phyloP scores from a whole-genome alignment of 371 early-diverging fungal species.

The Mortierella sp. region DNA sequence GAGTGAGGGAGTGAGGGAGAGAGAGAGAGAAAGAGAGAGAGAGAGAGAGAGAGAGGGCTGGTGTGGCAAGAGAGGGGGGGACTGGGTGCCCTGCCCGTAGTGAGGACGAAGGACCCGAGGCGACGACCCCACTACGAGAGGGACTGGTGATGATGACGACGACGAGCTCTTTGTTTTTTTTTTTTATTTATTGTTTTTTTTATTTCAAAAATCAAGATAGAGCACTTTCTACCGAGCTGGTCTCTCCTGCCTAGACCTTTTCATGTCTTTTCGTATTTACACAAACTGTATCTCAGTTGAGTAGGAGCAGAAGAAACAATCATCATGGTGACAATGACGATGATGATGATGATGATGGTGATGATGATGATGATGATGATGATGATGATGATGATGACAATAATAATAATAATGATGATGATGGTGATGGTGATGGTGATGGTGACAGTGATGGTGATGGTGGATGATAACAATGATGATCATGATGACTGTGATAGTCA shows the following conservation, averaged over 20 bases:
- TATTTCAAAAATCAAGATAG: background rate
- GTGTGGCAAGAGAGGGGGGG: background rate
- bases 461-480: too few species aligned
- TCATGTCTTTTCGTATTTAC: background rate
- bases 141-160: constrained; percentile 9
- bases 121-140: background rate
- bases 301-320: too few species aligned
- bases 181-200: background rate
- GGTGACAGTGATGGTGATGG: constrained; percentile 2
- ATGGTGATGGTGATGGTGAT: constrained; percentile 2
- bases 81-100: constrained; percentile 7
- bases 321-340: background rate
- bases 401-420: too few species aligned
- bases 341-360: constrained; percentile 4
- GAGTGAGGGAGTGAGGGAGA: background rate
- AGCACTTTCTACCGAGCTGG: background rate
- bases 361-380: background rate
- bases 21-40: constrained; percentile 2
- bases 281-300: background rate
- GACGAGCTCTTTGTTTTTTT: constrained; percentile 1
- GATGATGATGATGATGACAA: background rate
- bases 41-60: constrained; percentile 3
- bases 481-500: background rate
- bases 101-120: constrained; percentile 11
- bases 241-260: background rate